These are phyloP conservation scores for Pseudocercospora cruenta DNA, from an alignment of 2,329 filamentous ascomycete genomes.

Conservation along the genomic window DNA sequence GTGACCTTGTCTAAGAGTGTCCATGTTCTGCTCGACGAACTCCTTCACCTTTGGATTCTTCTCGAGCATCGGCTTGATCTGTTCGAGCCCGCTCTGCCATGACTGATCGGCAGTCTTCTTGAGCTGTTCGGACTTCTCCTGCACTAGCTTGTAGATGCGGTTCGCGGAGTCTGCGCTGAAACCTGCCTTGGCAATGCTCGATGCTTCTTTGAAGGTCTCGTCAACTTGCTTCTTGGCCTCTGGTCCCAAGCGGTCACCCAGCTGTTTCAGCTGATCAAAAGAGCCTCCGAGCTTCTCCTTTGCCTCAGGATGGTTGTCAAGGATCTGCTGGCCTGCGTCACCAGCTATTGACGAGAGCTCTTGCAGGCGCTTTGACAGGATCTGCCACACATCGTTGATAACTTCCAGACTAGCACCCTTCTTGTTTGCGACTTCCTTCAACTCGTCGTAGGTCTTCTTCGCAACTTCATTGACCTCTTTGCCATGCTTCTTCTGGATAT, in stretches of 20 bases:
- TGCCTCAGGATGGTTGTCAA: slow-evolving; percentile 73
- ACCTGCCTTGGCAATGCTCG: slow-evolving; percentile 65
- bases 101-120: slow-evolving; percentile 71
- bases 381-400: slow-evolving; percentile 62
- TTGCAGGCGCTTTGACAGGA: slow-evolving; percentile 64
- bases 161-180: slow-evolving; percentile 59
- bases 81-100: slow-evolving; percentile 69
- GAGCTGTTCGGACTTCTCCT: slow-evolving; percentile 71
- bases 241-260: slow-evolving; percentile 71
- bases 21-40: slow-evolving; percentile 70
- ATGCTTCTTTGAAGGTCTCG: slow-evolving; percentile 69
- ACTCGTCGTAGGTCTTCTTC: slow-evolving; percentile 67
- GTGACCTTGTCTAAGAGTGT: slow-evolving; percentile 69
- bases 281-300: slow-evolving; percentile 73
- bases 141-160: slow-evolving; percentile 62
- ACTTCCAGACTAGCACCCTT: slow-evolving; percentile 66
- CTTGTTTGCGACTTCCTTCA: slow-evolving; percentile 62
- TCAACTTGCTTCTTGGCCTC: slow-evolving; percentile 78
- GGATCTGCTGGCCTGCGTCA: slow-evolving; percentile 65
- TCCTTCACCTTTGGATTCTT: slow-evolving; percentile 78
- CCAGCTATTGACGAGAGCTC: slow-evolving; percentile 64
- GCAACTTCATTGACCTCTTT: slow-evolving; percentile 72
- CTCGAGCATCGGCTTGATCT: slow-evolving; percentile 72
- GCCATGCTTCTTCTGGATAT: slow-evolving; percentile 67
- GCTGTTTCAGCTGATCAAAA: slow-evolving; percentile 68